Evolutionary conservation across 257 asterid genomes (phyloP), one percentile per base, ranked within the genome.

Genomic region (Solanum okadae): DNA sequence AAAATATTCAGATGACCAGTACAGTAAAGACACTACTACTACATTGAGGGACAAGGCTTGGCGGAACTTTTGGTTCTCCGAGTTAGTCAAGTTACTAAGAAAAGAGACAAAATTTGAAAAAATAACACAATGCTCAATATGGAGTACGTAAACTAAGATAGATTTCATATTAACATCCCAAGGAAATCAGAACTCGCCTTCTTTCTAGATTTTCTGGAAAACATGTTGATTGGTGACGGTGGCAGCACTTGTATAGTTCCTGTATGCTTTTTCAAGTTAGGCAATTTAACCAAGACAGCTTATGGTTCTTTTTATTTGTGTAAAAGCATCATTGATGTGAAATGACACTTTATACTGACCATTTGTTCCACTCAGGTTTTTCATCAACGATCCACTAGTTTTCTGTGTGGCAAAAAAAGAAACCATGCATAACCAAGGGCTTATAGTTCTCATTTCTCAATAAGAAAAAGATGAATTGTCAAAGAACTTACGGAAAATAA

Each of bases 191-290:
- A 67, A 31, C 44, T 34, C 81, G 86, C 98, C 98, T 94, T 94
- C 91, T 94, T 95, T 77, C 88, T 92, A 42, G 98, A 92, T 93
- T 91, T 94, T 31, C 83, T 85, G 89, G 92, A 92, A 88, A 92
- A 93, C 79, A 92, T 87, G 77, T 90, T 89, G 86, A 86, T 88
- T 22, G 92, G 86, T 29, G 93, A 91, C 6, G 89, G 59, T n/a
- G 93, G 88, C 72, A 29, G 93, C 85, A 86, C 11, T 75, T 90
- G 91, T 71, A 88, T 38, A 89, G 84, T 89, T 93, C 94, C 98
- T 95, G 94, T 91, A 90, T 84, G 38, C 79, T 42, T 61, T 79
- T 82, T 87, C 23, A 61, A 59, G 9, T 18, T 70, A 35, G 44
- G 11, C 9, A 42, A 22, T 65, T 46, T 85, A 87, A 4, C 63